phyloP scores from a whole-genome alignment of 2,329 filamentous ascomycete species.

The Stagonosporopsis vannaccii region DNA sequence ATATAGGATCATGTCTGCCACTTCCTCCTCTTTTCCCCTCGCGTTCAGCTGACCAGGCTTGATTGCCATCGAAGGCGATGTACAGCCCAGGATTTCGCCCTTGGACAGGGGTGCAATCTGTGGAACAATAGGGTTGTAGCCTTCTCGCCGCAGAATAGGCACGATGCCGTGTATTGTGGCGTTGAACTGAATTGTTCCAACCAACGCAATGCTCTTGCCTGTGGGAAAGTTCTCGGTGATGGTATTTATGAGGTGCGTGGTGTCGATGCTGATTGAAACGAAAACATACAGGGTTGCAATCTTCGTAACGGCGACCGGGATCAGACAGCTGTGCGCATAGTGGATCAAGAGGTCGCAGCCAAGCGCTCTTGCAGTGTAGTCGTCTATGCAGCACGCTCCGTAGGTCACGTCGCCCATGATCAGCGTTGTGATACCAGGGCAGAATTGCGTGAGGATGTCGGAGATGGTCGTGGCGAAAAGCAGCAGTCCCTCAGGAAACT shows the following conservation, averaged over 20 bases:
- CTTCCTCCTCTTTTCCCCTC: constrained; percentile 55
- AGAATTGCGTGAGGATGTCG: constrained; percentile 94
- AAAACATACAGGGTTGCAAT: constrained; percentile 99
- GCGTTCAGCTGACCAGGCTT: constrained; percentile 48
- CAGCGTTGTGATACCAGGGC: constrained; percentile 85
- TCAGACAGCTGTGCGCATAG: constrained; percentile 95
- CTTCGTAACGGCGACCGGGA: constrained; percentile 94
- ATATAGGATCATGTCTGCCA: constrained; percentile 79
- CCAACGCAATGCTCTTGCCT: constrained; percentile 87
- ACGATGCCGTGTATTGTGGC: constrained; percentile 90
- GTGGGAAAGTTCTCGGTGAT: constrained; percentile 86
- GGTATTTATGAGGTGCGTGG: constrained; percentile 82
- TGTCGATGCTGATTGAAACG: constrained; percentile 96
- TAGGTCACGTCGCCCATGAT: constrained; percentile 99
- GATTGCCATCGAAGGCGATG: constrained; percentile 68
- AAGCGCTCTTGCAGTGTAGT: constrained; percentile 92
- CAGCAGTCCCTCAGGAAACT: constrained; percentile 94
- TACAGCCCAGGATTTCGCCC: constrained; percentile 97
- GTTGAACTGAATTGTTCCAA: constrained; percentile 99
- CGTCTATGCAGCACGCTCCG: constrained; percentile 97
- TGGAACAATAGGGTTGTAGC: constrained; percentile 85
- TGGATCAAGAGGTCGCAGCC: constrained; percentile 95
- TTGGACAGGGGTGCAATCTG: constrained; percentile 93
- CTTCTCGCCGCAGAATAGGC: constrained; percentile 78
- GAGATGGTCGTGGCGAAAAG: constrained; percentile 97